Base-by-base conservation (phyloP, 2,329 filamentous ascomycete species). In the Trichoderma sp. region DNA sequence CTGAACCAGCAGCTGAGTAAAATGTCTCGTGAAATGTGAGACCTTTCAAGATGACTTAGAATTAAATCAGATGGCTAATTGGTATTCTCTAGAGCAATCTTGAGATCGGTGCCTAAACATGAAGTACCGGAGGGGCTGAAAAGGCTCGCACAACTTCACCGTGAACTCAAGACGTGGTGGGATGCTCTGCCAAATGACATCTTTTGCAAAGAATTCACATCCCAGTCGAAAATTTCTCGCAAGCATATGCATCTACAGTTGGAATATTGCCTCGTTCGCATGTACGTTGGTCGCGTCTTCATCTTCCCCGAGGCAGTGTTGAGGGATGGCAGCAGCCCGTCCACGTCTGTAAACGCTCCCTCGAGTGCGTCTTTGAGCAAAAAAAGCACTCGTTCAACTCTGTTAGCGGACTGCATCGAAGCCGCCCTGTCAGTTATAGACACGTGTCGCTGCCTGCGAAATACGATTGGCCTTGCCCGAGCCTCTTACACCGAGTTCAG, bases 401-500 rank as follows among this genome's bases (percentile, higher is more conserved):
- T 88, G n/a, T 84, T 88, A 21, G 81, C 81, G 4, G 85, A 87
- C 72, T 88, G 86, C 70, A 84, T 88, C 11, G 83, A 86, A 70
- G 86, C 86, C 2, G 86, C 86, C 3, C 77, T 87, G 32, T 82
- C 84, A 71, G 84, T 86, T 12, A 81, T 88, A 21, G 83, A 86
- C 57, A 82, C 86, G 5, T 87, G 86, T 73, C 83, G 83, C 53
- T 79, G 84, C 4, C 82, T 88, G 5, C 83, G 84, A 51, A 83
- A 83, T 58, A 84, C 83, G n/a, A 83, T 84, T 15, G 86, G 86
- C 18, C 84, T 88, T 67, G 86, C 86, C 6, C 83, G 86, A 34
- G 85, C 86, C 3, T 87, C 86, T 0, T 88, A 88, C 74, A 87
- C 86, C 4, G 86, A 88, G 73, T 88, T 87, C 75, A 87, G 85